These are phyloP conservation scores for Mycosphaerelloides madeirae DNA, from an alignment of 2,329 filamentous ascomycete species.

Conservation along the genomic window DNA sequence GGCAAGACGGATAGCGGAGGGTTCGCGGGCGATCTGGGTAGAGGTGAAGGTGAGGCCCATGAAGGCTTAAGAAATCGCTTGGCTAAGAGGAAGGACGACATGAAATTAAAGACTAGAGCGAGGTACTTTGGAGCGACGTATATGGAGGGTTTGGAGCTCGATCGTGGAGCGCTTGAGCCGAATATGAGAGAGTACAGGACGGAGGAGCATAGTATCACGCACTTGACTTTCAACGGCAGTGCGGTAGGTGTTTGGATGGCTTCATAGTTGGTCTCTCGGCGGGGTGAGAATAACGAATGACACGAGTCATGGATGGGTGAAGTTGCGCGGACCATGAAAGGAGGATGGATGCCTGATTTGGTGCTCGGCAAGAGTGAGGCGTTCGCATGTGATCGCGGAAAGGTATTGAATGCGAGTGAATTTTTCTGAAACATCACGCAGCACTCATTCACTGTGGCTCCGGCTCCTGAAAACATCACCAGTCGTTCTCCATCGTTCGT, in stretches of 20 bases:
- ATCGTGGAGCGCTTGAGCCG: constrained; percentile 26
- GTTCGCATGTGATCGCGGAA: too few species aligned
- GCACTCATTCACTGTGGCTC: too few species aligned
- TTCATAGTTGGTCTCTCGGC: background rate
- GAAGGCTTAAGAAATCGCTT: constrained; percentile 13
- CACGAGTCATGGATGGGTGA: background rate
- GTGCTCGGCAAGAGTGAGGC: too few species aligned
- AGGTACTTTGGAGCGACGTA: constrained; percentile 30
- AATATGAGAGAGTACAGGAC: constrained; percentile 23
- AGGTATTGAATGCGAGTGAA: too few species aligned
- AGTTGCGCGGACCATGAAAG: background rate
- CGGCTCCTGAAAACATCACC: too few species aligned
- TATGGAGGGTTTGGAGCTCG: constrained; percentile 20
- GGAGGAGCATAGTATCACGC: constrained; percentile 18
- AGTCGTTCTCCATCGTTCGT: too few species aligned
- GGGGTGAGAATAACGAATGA: background rate
- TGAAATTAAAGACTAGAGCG: constrained; percentile 15
- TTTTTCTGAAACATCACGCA: too few species aligned
- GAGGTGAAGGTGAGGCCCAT: background rate
- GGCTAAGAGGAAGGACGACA: constrained; percentile 2
- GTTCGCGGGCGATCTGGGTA: constrained; percentile 18
- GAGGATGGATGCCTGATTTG: too few species aligned
- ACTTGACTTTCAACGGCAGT: constrained; percentile 25
- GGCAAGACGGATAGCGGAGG: constrained; percentile 23
- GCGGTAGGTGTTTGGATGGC: constrained; percentile 22